A percentile compares a stretch with the other conserved stretches of the same genome.
phyloP scores from a whole-genome alignment of 2,329 filamentous ascomycete species.

The Botrytis hyacinthi region DNA sequence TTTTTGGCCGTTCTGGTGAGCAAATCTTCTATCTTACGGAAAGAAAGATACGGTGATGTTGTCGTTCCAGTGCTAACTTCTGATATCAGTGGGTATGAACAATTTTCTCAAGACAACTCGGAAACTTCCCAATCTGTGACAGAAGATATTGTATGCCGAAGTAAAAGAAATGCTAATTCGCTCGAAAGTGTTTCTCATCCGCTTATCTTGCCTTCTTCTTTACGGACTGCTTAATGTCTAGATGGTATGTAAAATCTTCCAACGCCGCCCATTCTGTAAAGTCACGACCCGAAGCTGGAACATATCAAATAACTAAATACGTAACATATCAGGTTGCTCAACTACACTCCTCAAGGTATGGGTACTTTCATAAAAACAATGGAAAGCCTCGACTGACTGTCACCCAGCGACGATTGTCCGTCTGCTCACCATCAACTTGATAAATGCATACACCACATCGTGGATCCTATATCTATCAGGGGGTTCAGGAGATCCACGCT shows the following conservation, averaged over 20 bases:
- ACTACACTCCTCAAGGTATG: constrained; percentile 68
- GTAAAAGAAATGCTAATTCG: constrained; percentile 1
- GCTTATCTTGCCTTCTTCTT: constrained; percentile 81
- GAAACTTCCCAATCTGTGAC: neutral
- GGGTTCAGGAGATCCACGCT: constrained; percentile 65
- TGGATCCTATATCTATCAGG: constrained; percentile 69
- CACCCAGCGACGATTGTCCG: constrained; percentile 70
- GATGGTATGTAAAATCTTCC: constrained; percentile 56
- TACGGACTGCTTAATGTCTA: constrained; percentile 79
- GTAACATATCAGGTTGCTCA: constrained; percentile 61
- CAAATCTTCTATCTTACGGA: constrained; percentile 53
- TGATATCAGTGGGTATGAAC: neutral
- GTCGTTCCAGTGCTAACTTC: constrained; percentile 1
- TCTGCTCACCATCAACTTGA: constrained; percentile 69
- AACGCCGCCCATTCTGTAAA: neutral
- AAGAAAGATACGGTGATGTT: neutral
- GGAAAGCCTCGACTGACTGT: neutral
- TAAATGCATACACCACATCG: constrained; percentile 73
- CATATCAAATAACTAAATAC: constrained; percentile 13
- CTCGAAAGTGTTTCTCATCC: constrained; percentile 65
- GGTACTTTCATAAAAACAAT: neutral
- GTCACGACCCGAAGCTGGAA: neutral
- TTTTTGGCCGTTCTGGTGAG: constrained; percentile 61
- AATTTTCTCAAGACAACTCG: neutral
- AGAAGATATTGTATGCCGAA: neutral